These are phyloP conservation scores for Lachnellula occidentalis DNA, from an alignment of 2,329 filamentous ascomycete species.

Conservation along the genomic window DNA sequence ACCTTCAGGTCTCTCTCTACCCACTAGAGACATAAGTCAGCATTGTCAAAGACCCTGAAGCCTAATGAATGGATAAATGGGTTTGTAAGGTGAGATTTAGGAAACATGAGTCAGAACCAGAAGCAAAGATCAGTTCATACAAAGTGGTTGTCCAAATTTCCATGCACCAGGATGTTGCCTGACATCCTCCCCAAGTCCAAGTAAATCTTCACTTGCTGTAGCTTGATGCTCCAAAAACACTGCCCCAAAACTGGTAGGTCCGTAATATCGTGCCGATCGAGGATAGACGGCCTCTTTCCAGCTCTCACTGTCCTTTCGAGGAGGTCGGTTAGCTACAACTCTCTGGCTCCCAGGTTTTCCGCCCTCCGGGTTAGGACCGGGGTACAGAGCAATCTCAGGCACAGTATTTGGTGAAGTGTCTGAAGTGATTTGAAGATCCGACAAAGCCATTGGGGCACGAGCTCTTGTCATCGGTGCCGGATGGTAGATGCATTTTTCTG, in stretches of 20 bases:
- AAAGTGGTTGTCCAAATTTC: constrained; percentile 22
- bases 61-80: not conserved
- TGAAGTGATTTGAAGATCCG: not conserved
- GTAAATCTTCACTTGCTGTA: constrained; percentile 15
- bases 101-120: not conserved
- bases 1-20: constrained; percentile 17
- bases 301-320: not conserved
- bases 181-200: constrained; percentile 24
- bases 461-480: constrained; percentile 25
- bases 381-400: not conserved
- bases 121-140: constrained; percentile 1
- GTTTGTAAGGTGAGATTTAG: not conserved
- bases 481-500: constrained; percentile 24
- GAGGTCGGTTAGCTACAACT: not conserved
- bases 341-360: not conserved
- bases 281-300: constrained; percentile 20
- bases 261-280: constrained; percentile 22
- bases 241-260: constrained; percentile 27
- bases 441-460: not conserved
- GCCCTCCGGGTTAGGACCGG: not conserved
- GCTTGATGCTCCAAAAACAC: constrained; percentile 23
- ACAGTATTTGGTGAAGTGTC: not conserved
- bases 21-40: constrained; percentile 11
- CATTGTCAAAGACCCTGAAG: not conserved
- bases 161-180: constrained; percentile 24